Evolutionary conservation across 768 basidiomycete genomes (phyloP), one percentile per base, ranked within the genome.

Genomic region (Amanita muscaria): DNA sequence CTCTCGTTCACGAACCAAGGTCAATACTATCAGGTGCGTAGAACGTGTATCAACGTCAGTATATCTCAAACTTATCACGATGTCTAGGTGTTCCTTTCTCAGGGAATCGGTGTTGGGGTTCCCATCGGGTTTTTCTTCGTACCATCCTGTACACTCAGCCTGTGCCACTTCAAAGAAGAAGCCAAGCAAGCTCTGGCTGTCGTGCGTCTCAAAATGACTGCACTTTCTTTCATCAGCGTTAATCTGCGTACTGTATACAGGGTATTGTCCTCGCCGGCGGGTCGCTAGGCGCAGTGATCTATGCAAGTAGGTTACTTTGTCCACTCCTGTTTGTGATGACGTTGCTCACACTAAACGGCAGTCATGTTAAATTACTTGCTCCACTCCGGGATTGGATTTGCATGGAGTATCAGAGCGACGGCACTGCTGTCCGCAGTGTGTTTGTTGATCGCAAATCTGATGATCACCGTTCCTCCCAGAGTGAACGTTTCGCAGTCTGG

Each of bases 341-440:
- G n/a, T n/a, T 10, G 18, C 12, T 32, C 18, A 38, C 16, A 16
- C 14, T 38, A 21, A 38, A 3, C 11, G n/a, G n/a, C 11, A 46
- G 44, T 75, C 47, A 67, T 77, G 65, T 57, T 80, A 35, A 77
- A 79, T 54, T 66, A 74, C 33, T 62, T 70, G 18, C 59, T 66
- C 42, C 56, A 61, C 37, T 57, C 58, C 6, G 50, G 36, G 2
- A 59, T 66, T 19, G 71, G 74, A 1, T 79, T 77, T 44, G 64
- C 62, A 21, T 64, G 60, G 33, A 69, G 69, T n/a, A 69, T 73
- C n/a, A 65, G 74, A 5, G 35, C 27, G 4, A 33, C 42, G 7
- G 36, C 41, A 15, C 35, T 48, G 18, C 27, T 48, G 21, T 38
- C 41, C 7, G 34, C 41, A 14, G 24, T 25, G n/a, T 38, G 42